Evolutionary conservation across 1,284 basidiomycete species (phyloP), one percentile per base, ranked within the genome.

Genomic region (Leccinum subrobustum): DNA sequence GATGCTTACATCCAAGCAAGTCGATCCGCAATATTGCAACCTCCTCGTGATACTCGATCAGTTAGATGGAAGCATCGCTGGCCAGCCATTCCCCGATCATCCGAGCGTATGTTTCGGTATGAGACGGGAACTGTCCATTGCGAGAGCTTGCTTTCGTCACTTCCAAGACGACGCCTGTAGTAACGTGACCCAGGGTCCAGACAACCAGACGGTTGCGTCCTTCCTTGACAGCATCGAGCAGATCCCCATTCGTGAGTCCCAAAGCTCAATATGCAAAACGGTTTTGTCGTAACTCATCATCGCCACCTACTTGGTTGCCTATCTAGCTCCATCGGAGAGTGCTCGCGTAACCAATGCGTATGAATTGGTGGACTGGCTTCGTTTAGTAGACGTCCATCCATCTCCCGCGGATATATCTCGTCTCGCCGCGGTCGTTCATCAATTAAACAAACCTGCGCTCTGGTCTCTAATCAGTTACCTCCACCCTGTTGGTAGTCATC

Each of bases 331-430:
- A 8, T 70, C 73, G 6, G 71, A 69, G 33, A 58, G 58, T 5
- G 70, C 70, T 31, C 73, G 77, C 20, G 74, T 70, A 52, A 65
- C 67, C 3, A 66, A 75, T 31, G 85, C 86, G 0, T 83, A 77
- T 57, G 82, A 84, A 59, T 72, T 89, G 0, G 76, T 89, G 9
- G 86, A 88, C 64, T 83, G 81, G 80, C 61, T 87, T 35, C 83
- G 87, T 48, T 71, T 88, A 1, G 65, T 78, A 2, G 75, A 78
- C 16, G 69, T 72, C 25, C 68, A 71, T 1, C 65, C 82, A 3
- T 67, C 70, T 18, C 25, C 72, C 0, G 61, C 66, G 0, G 78
- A 84, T 33, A 67, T 85, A 8, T 65, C 64, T 18, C 77, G 79
- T 9, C 66, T 87, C 3, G 66, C 76, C 1, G 56, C 60, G 5